These are phyloP conservation scores for Tricholoma matsutake DNA, from an alignment of 768 basidiomycete species.

Conservation along the genomic window DNA sequence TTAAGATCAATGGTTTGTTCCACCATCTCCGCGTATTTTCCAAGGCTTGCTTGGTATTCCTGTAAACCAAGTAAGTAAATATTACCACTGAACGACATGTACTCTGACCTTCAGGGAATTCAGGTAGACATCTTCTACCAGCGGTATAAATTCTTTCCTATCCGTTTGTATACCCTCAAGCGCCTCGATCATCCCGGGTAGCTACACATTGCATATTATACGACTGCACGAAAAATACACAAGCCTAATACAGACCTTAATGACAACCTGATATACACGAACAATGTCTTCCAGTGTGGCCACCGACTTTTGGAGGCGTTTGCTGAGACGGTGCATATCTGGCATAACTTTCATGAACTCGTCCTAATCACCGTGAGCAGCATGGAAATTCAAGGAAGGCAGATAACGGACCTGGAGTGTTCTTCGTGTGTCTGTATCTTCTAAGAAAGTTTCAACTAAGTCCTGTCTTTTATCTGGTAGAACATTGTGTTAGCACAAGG, in stretches of 20 bases:
- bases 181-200: conserved; percentile 70
- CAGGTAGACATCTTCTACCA: conserved; percentile 71
- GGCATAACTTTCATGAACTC: conserved; percentile 90
- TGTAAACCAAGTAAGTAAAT: conserved; percentile 25
- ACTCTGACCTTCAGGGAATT: conserved; percentile 53
- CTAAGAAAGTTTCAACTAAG: conserved; percentile 82
- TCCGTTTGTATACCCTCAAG: conserved; percentile 50
- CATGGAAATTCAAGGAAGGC: background rate
- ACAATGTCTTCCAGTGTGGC: conserved; percentile 94
- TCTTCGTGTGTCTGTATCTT: conserved; percentile 69
- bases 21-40: conserved; percentile 89
- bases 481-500: background rate
- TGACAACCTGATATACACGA: conserved; percentile 89
- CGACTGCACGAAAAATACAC: background rate
- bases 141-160: conserved; percentile 39
- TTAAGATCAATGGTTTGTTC: conserved; percentile 92
- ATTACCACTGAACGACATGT: background rate
- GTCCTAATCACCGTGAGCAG: conserved; percentile 45
- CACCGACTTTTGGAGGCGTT: conserved; percentile 81
- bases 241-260: conserved; percentile 51
- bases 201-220: conserved; percentile 34
- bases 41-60: conserved; percentile 61
- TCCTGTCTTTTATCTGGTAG: conserved; percentile 75
- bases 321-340: conserved; percentile 88
- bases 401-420: conserved; percentile 59